These are phyloP conservation scores for Eucalyptus cloeziana DNA, from an alignment of 345 rosid genomes.

Conservation along the genomic window DNA sequence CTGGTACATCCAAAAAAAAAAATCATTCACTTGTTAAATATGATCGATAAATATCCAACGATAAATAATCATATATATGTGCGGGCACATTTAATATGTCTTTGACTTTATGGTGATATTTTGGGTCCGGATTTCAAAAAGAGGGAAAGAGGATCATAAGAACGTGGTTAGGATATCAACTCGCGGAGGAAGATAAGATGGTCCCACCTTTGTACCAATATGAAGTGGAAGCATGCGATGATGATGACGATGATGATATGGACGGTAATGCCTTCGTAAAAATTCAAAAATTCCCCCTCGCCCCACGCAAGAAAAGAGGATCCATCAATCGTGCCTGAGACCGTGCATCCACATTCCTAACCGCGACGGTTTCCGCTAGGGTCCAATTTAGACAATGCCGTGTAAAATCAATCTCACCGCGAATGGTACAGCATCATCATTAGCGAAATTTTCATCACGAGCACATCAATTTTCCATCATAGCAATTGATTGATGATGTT, in stretches of 20 bases:
- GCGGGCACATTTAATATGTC: not conserved
- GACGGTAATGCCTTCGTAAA: not conserved
- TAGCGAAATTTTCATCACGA: not conserved
- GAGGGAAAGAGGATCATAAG: not conserved
- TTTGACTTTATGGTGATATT: not conserved
- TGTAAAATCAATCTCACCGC: not conserved
- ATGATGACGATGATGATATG: not conserved
- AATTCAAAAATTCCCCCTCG: not conserved
- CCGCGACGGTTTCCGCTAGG: not conserved
- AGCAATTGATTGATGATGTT: not conserved
- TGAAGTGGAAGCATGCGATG: not conserved
- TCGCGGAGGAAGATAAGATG: not conserved
- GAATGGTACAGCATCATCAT: accelerated
- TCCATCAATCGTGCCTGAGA: not conserved
- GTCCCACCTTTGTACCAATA: not conserved
- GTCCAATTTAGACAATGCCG: not conserved
- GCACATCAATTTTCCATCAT: not conserved
- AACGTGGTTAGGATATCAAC: not conserved
- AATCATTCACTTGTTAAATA: not conserved
- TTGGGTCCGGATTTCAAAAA: not conserved
- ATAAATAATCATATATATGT: too few relatives aligned
- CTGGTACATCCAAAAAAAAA: not conserved
- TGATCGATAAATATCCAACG: not conserved
- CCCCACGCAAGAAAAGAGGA: not conserved
- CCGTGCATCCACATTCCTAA: not conserved